Base-by-base conservation (phyloP, 768 basidiomycete species). In the Termitomyces titanicus region DNA sequence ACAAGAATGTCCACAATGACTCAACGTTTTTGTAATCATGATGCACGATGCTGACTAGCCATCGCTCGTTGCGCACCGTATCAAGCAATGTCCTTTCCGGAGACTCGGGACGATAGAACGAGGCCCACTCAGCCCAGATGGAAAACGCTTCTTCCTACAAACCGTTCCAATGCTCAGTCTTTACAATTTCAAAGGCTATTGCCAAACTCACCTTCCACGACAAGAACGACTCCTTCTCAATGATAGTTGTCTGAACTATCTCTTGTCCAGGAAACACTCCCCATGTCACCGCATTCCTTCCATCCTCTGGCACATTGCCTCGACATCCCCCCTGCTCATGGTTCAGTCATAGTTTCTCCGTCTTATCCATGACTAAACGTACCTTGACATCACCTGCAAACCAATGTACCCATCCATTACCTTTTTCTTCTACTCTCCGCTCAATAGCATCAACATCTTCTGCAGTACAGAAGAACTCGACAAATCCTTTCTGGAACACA, bases 181-280 rank as follows among this genome's bases (percentile, higher is more conserved):
- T 18, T 7, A 45, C 6, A 34, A 42, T 25, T 38, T 42, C 22
- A n/a, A 53, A 25, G 27, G 27, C 13, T 24, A 31, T 34, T 13
- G 42, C 9, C 35, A 34, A 7, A 52, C 64, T 20, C 44, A 94
- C 96, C 88, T 95, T 98, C 97, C 97, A 99, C 0, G 93, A 87
- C 34, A 92, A 72, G 78, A 99, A 99, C 13, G 93, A 96, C 66
- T 94, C 89, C 47, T 83, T 83, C 66, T 98, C 97, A 34, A 99
- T 98, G 61, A 98, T 94, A 0, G 97, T 99, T 5, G 96, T 92
- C 65, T 98, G 96, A 2, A 88, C 83, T 44, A 99, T 88, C 70
- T 99, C 97, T 66, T 97, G 91, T 0, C 93, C 97, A 0, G 94
- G 92, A 69, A 99, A 99, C 6, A 98, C 88, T 53, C 95, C 97